phyloP scores from a whole-genome alignment of 495 filamentous ascomycete genomes.

The Daldinia childiae region DNA sequence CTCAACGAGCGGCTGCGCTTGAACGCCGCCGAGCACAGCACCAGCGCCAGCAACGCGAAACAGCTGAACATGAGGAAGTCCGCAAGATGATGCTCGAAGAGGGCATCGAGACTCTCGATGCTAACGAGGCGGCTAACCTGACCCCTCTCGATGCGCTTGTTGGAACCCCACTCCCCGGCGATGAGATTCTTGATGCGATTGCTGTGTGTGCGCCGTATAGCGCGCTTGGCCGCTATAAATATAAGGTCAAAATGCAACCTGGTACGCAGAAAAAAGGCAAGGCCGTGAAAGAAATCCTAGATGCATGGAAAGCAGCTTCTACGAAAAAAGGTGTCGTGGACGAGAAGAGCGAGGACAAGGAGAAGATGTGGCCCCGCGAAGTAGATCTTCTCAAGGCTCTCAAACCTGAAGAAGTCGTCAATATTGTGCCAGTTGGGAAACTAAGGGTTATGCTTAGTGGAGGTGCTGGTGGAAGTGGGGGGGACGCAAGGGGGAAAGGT shows the following conservation, averaged over 20 bases:
- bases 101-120: constrained; percentile 54
- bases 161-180: constrained; percentile 78
- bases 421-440: constrained; percentile 84
- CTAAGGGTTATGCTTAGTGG: constrained; percentile 78
- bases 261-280: constrained; percentile 93
- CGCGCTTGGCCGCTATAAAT: constrained; percentile 80
- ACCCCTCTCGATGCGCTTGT: constrained; percentile 77
- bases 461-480: constrained; percentile 59
- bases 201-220: constrained; percentile 91
- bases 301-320: constrained; percentile 73
- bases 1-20: constrained; percentile 70
- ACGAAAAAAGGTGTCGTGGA: constrained; percentile 67
- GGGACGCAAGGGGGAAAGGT: constrained; percentile 40
- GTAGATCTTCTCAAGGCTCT: constrained; percentile 81
- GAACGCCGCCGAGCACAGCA: constrained; percentile 82
- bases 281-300: constrained; percentile 86
- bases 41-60: constrained; percentile 68
- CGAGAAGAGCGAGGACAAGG: constrained; percentile 65
- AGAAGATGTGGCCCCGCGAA: constrained; percentile 83
- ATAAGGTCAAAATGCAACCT: constrained; percentile 92
- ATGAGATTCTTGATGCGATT: constrained; percentile 90
- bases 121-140: constrained; percentile 66
- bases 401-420: constrained; percentile 84
- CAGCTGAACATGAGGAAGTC: constrained; percentile 71
- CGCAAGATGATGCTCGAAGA: constrained; percentile 66